phyloP scores from a whole-genome alignment of 371 early-diverging fungal genomes.

The Mortierella sp. region DNA sequence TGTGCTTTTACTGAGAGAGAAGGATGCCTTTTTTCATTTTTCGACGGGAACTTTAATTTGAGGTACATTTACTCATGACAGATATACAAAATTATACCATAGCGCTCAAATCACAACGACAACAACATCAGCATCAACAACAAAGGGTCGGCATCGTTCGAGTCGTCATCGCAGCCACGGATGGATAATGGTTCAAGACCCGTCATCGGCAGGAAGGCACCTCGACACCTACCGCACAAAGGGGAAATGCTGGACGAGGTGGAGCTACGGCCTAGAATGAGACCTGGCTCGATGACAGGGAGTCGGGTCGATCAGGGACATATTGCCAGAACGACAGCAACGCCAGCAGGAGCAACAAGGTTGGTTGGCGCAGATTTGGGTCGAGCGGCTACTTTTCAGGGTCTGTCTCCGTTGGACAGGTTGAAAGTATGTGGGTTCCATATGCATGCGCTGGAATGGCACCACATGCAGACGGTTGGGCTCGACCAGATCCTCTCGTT shows the following conservation, averaged over 20 bases:
- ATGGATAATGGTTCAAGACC: too few species aligned
- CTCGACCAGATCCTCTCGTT: background rate
- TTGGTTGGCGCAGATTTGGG: background rate
- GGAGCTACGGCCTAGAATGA: background rate
- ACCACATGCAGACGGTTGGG: background rate
- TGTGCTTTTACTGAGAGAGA: too few species aligned
- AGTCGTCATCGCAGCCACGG: too few species aligned
- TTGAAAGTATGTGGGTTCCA: constrained; percentile 20
- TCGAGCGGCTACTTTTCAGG: background rate
- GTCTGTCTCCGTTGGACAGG: background rate
- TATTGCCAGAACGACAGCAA: background rate
- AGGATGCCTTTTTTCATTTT: too few species aligned
- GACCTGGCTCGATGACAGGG: background rate
- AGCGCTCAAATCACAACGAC: too few species aligned
- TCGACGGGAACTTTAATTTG: too few species aligned
- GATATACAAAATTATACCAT: too few species aligned
- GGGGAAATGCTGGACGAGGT: background rate
- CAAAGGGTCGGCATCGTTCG: too few species aligned
- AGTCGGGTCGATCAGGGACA: background rate
- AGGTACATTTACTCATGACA: too few species aligned
- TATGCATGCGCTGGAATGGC: constrained; percentile 25
- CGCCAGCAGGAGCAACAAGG: background rate
- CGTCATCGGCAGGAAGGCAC: too few species aligned
- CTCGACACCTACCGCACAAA: too few species aligned
- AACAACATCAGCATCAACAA: too few species aligned